These are phyloP conservation scores for Chaetomium cochliodes DNA, from an alignment of 495 filamentous ascomycete species.

Conservation along the genomic window DNA sequence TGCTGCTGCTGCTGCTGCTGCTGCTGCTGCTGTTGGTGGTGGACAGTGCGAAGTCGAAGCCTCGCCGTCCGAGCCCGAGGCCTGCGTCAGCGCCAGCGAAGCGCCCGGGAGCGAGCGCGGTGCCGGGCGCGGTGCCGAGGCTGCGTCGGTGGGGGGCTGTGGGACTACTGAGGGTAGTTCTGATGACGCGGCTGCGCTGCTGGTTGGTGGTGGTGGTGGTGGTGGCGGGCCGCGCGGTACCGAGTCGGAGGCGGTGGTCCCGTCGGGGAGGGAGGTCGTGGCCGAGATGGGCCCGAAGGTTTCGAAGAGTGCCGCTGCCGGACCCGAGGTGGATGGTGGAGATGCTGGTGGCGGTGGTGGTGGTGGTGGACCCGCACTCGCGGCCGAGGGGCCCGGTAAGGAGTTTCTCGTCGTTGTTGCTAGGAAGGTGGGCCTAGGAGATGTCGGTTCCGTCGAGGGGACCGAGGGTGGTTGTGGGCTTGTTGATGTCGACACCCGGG, in stretches of 20 bases:
- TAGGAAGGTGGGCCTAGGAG: background rate
- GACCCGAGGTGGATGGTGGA: background rate
- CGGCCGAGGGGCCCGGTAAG: background rate
- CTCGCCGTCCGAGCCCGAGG: background rate
- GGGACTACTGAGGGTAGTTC: no score
- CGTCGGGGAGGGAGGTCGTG: no score
- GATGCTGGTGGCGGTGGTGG: background rate
- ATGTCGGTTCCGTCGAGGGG: slow-evolving; percentile 5
- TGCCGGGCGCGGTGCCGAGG: slow-evolving; percentile 23
- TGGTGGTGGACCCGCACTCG: background rate
- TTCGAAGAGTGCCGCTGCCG: background rate
- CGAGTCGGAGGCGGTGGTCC: no score
- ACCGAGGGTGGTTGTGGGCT: background rate
- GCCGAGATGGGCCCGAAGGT: no score
- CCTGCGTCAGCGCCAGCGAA: background rate
- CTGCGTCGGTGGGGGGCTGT: background rate
- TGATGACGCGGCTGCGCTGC: no score
- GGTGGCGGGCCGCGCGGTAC: no score
- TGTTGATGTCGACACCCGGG: background rate
- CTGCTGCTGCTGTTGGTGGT: no score
- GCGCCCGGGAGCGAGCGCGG: slow-evolving; percentile 24
- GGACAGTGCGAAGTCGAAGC: background rate
- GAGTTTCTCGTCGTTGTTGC: background rate
- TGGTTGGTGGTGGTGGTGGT: no score
- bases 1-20: no score